Evolutionary conservation across 768 basidiomycete genomes (phyloP).

Genomic region (Tulasnella sp.): DNA sequence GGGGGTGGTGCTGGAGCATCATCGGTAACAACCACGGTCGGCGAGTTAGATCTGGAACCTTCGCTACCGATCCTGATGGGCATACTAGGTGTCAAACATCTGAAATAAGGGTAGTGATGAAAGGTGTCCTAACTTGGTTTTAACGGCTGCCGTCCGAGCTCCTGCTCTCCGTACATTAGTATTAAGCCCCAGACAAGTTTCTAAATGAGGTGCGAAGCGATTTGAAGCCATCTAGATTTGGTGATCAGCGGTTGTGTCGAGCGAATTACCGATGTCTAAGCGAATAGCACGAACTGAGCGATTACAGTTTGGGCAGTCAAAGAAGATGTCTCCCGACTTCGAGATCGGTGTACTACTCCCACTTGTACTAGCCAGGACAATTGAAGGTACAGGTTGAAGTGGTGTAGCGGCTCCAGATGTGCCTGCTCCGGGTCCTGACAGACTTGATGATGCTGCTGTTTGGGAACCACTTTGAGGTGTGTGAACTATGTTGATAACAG

Average conservation of each 20-base stretch:
- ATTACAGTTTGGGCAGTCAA: slow-evolving; percentile 12
- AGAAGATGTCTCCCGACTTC: slow-evolving; percentile 10
- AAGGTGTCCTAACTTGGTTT: slow-evolving; percentile 2
- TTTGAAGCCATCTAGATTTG: slow-evolving; percentile 10
- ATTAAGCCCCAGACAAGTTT: slow-evolving; percentile 8
- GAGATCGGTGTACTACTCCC: slow-evolving; percentile 4
- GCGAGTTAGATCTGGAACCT: slow-evolving; percentile 12
- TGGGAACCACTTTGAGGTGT: neutral
- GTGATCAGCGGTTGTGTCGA: neutral
- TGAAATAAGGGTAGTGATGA: neutral
- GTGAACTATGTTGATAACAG: neutral
- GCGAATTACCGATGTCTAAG: neutral
- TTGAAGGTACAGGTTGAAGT: neutral
- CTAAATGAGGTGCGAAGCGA: slow-evolving; percentile 12
- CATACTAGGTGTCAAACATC: neutral
- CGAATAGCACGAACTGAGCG: neutral
- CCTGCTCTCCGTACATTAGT: slow-evolving; percentile 1
- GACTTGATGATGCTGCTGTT: neutral
- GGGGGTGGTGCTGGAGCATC: slow-evolving; percentile 4
- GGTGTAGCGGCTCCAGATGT: neutral
- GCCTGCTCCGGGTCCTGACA: neutral
- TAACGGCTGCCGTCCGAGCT: neutral
- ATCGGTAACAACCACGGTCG: neutral
- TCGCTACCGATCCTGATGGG: neutral
- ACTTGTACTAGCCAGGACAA: neutral